phyloP scores from a whole-genome alignment of 768 basidiomycete genomes.

The Phaeotremella fagi region DNA sequence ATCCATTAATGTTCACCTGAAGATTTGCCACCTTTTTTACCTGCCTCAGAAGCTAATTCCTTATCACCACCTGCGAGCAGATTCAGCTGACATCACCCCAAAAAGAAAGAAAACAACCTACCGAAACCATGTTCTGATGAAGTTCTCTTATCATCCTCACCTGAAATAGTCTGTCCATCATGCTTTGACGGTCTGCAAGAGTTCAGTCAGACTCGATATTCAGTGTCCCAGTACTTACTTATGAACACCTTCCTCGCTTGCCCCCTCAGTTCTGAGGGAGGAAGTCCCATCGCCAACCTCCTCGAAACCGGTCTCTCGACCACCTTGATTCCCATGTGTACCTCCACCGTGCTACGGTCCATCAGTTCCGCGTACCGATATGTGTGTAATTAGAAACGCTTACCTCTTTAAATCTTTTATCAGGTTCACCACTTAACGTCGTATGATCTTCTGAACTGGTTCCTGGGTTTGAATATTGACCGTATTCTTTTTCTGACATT shows the following conservation, averaged over 20 bases:
- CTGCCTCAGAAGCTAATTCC: slow-evolving; percentile 34
- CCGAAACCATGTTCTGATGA: slow-evolving; percentile 35
- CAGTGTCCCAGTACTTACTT: slow-evolving; percentile 22
- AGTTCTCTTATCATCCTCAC: slow-evolving; percentile 24
- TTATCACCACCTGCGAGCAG: slow-evolving; percentile 28
- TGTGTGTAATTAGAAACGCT: too few species aligned
- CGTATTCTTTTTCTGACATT: not conserved
- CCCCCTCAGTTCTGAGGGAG: slow-evolving; percentile 36
- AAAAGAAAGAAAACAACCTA: not conserved
- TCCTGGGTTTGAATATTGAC: not conserved
- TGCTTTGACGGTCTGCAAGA: slow-evolving; percentile 36
- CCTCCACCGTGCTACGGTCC: slow-evolving; percentile 45
- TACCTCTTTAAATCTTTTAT: slow-evolving; percentile 46
- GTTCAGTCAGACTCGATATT: not conserved
- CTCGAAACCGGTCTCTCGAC: slow-evolving; percentile 21
- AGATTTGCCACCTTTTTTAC: slow-evolving; percentile 37
- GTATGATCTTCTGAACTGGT: slow-evolving; percentile 21
- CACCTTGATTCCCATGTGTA: slow-evolving; percentile 35
- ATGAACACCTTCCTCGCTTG: slow-evolving; percentile 39
- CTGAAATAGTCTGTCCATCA: slow-evolving; percentile 30
- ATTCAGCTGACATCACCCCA: not conserved
- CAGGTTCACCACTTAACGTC: slow-evolving; percentile 33
- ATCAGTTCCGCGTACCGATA: too few species aligned
- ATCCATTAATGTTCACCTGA: not conserved
- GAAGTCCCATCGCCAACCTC: slow-evolving; percentile 42